Base-by-base conservation (phyloP, 2,329 filamentous ascomycete species). In the Fusarium phyllophilum region DNA sequence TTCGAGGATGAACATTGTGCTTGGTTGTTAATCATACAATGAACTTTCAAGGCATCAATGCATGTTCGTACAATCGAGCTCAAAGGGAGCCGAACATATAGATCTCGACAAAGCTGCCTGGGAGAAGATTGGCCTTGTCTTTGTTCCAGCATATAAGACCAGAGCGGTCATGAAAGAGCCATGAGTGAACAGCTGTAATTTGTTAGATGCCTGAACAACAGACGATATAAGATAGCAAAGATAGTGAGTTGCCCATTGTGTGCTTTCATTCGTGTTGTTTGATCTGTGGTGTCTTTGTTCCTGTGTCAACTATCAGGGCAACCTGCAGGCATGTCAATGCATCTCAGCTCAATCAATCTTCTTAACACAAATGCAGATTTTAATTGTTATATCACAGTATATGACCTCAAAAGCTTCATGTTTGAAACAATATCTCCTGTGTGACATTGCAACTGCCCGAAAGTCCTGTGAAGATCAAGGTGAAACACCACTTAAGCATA, bases 61-160 rank as follows among this genome's bases (percentile, higher is more conserved):
- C 1, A 6, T n/a, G 11, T 22, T 39, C n/a, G 5, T 8, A 8
- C 26, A 62, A 67, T 44, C 24, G 26, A 15, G 20, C 8, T 14
- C 0, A 36, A 52, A 24, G 7, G 22, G 22, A 26, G 17, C 26
- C 38, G 67, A 71, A 67, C 39, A 62, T 22, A 26, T 12, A 5
- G 6, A 10, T 34, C 34, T 46, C 26, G 13, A 52, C 31, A 67
- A 67, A 56, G 24, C 22, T 48, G 68, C 61, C 38, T 71, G 31
- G 39, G n/a, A 6, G 12, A 29, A 36, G 38, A 8, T 54, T 14
- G 38, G 2, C 17, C 6, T 20, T 15, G 45, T 38, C 67, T 71
- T 71, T 71, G 67, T 71, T 51, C 22, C 18, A 3, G 38, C 26
- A 58, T 18, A 31, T 45, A 13, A 26, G 12, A 34, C 26, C 15